A percentile compares a stretch with the other conserved stretches of the same genome.
Conservation (phyloP, 352 stramenopile species). For the Hyaloperonospora arabidopsidis region DNA sequence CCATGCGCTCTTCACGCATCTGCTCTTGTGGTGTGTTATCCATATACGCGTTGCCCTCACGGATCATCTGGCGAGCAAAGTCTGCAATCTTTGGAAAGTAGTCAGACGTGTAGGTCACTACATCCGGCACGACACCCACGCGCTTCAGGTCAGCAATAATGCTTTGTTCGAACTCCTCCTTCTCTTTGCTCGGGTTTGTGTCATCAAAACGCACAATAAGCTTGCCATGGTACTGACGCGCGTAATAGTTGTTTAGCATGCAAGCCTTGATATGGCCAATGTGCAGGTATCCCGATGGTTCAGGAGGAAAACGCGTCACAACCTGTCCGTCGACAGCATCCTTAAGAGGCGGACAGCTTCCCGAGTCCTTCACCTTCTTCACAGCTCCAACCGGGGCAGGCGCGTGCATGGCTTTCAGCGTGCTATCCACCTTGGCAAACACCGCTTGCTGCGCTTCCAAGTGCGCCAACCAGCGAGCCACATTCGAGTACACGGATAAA, state of each 20-base stretch:
- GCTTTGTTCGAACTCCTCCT: slow-evolving; percentile 97
- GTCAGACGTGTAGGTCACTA: slow-evolving; percentile 96
- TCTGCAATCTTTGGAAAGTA: slow-evolving; percentile 94
- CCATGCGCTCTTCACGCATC: slow-evolving; percentile 94
- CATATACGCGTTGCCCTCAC: slow-evolving; percentile 96
- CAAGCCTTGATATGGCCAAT: slow-evolving; percentile 99
- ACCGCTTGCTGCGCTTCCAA: slow-evolving; percentile 45
- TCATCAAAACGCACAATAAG: slow-evolving; percentile 99
- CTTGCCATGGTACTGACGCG: slow-evolving; percentile 95
- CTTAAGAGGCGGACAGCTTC: slow-evolving; percentile 90
- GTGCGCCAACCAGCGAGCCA: slow-evolving; percentile 68
- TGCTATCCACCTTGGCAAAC: slow-evolving; percentile 43
- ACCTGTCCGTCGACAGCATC: slow-evolving; percentile 92
- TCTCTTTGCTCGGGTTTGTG: slow-evolving; percentile 99
- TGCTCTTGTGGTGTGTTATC: slow-evolving; percentile 98
- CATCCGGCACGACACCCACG: slow-evolving; percentile 72
- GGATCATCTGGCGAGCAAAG: slow-evolving; percentile 91
- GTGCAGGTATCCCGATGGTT: slow-evolving; percentile 98
- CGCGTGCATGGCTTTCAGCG: slow-evolving; percentile 39
- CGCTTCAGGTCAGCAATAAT: slow-evolving; percentile 88
- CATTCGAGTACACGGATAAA: slow-evolving; percentile 48
- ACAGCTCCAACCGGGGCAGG: slow-evolving; percentile 8
- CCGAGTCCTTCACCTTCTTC: slow-evolving; percentile 72
- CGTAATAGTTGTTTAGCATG: slow-evolving; percentile 99
- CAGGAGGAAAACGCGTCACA: slow-evolving; percentile 97